Base-by-base conservation (phyloP, 1,139 yeast species). In the Hansenula anomala region DNA sequence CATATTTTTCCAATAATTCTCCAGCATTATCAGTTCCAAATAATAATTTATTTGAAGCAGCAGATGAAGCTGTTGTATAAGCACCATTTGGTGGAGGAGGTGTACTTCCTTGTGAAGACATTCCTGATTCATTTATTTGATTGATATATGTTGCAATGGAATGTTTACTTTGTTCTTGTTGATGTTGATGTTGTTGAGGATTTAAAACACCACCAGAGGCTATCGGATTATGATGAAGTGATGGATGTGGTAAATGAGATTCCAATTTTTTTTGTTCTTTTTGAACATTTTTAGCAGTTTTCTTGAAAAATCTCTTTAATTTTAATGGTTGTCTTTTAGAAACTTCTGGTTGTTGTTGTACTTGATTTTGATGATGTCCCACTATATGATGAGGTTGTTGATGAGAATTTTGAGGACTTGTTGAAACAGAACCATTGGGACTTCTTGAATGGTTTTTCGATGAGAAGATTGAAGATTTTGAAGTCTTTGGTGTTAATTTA, bases 1-100 rank as follows among this genome's bases (percentile, higher is more conserved):
- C 86, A 52, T 81, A 82, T 51, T 77, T 76, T 33, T 71, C 58
- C 34, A 64, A 52, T 34, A 65, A 41, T 34, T 60, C 64, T 28
- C 58, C 55, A 5, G 67, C 66, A 30, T 60, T 56, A 40, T 64
- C 67, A 2, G 64, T 54, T 16, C 63, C 65, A 42, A 61, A 61
- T 24, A 63, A 42, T 13, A 62, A 47, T 46, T 60, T 58, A 44
- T 47, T 33, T 10, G 45, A 34, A 24, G 49, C 46, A 4, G 44
- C 29, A 11, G 46, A 33, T 10, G 36, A 11, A 14, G 36, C 29
- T 7, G 15, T 26, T 2, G 33, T 24, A 17, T n/a, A n/a, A n/a
- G n/a, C n/a, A n/a, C n/a, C n/a, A n/a, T n/a, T n/a, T n/a, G n/a
- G n/a, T n/a, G n/a, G n/a, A n/a, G n/a, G n/a, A n/a, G n/a, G n/a